Conservation (phyloP, 2,329 filamentous ascomycete species). For the Talaromyces sp. region DNA sequence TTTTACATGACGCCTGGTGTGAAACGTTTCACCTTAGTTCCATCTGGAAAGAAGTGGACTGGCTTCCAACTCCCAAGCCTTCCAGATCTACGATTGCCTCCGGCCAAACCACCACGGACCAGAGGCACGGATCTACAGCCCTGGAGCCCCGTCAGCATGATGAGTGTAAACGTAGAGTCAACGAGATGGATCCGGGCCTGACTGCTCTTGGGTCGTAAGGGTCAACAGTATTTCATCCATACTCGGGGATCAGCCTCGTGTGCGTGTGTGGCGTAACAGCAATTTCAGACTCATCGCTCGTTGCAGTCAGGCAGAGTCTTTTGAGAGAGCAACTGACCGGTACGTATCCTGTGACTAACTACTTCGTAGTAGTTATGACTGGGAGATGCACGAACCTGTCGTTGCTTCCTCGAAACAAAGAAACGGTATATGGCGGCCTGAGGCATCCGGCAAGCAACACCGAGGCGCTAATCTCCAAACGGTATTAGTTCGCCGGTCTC, state of each 20-base stretch:
- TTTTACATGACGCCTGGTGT: not conserved
- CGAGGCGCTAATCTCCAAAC: not conserved
- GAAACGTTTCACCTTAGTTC: not conserved
- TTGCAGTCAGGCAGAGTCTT: too few species aligned
- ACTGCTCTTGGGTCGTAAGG: not conserved
- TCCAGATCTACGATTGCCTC: not conserved
- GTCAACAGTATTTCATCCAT: not conserved
- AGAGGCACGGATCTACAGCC: not conserved
- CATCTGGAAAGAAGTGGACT: not conserved
- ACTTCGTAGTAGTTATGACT: too few species aligned
- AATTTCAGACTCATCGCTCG: too few species aligned
- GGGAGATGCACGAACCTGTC: not conserved
- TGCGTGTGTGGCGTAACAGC: not conserved
- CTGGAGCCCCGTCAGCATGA: not conserved
- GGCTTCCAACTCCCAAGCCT: not conserved
- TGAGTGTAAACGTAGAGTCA: too few species aligned
- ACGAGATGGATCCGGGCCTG: too few species aligned
- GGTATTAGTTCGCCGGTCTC: not conserved
- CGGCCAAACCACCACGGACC: not conserved
- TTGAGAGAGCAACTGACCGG: too few species aligned
- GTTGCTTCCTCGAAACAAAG: not conserved
- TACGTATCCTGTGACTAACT: too few species aligned
- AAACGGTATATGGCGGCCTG: not conserved
- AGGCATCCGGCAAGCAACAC: not conserved
- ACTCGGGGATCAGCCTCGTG: not conserved